phyloP scores from a whole-genome alignment of 257 asterid species.

The Pogostemon cablin region DNA sequence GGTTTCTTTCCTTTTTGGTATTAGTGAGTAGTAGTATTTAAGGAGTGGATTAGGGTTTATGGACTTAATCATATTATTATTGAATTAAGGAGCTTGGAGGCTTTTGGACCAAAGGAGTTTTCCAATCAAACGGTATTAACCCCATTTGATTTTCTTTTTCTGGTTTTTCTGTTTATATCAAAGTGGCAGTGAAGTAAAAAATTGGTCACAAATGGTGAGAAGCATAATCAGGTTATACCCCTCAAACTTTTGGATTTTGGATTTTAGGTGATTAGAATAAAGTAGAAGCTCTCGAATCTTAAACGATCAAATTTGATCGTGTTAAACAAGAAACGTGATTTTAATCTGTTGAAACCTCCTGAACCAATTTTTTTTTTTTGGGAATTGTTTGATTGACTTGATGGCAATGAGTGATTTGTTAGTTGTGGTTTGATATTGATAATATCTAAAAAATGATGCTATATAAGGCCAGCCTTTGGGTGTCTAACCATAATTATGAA shows the following conservation, averaged over 20 bases:
- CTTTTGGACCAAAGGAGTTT: too few species aligned
- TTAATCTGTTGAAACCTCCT: not conserved
- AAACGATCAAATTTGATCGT: not conserved
- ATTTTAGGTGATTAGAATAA: not conserved
- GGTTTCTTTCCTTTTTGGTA: too few species aligned
- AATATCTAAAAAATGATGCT: not conserved
- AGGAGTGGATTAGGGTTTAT: too few species aligned
- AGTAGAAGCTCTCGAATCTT: not conserved
- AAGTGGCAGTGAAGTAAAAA: not conserved
- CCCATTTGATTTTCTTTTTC: too few species aligned
- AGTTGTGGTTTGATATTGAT: too few species aligned
- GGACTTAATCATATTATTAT: too few species aligned
- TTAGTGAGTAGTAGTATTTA: too few species aligned
- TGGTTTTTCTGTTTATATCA: too few species aligned
- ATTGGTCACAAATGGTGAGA: not conserved
- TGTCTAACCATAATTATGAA: too few species aligned
- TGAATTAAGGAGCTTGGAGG: too few species aligned
- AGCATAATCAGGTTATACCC: conserved; percentile 1
- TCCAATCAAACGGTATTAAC: too few species aligned
- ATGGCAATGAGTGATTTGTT: not conserved
- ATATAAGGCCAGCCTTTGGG: not conserved
- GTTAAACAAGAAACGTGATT: not conserved
- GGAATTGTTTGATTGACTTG: not conserved
- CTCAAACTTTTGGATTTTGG: not conserved
- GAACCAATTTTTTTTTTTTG: not conserved